Evolutionary conservation across 2,329 filamentous ascomycete species (phyloP).

Genomic region (Penicillium olsonii): DNA sequence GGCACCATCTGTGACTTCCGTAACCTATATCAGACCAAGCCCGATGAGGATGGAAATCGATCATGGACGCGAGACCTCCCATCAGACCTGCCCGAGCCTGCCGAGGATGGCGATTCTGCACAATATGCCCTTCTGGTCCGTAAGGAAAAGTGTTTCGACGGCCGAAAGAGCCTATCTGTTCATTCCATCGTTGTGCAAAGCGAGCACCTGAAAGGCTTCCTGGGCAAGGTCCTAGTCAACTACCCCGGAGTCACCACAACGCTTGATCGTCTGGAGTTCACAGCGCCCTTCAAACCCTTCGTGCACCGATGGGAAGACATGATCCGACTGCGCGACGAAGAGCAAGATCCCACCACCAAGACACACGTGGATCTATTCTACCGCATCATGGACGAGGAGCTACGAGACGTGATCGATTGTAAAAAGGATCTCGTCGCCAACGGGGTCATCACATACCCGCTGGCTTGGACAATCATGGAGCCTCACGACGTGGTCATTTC

Average conservation of each 20-base stretch:
- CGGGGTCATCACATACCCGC: conserved; percentile 55
- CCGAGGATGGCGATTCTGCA: conserved; percentile 62
- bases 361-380: conserved; percentile 52
- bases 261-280: conserved; percentile 63
- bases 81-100: conserved; percentile 56
- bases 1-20: conserved; percentile 45
- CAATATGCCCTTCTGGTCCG: conserved; percentile 63
- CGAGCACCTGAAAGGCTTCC: conserved; percentile 59
- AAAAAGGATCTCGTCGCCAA: conserved; percentile 56
- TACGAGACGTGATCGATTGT: conserved; percentile 53
- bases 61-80: conserved; percentile 61
- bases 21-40: conserved; percentile 53
- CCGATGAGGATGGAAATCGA: conserved; percentile 52
- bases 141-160: conserved; percentile 59
- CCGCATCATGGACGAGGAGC: conserved; percentile 52
- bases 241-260: conserved; percentile 63
- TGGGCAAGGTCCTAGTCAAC: conserved; percentile 56
- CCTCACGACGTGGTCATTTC: conserved; percentile 26
- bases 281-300: conserved; percentile 62
- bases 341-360: conserved; percentile 47
- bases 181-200: conserved; percentile 67
- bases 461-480: conserved; percentile 45
- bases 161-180: conserved; percentile 61
- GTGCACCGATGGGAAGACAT: conserved; percentile 65
- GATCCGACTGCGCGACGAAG: conserved; percentile 42